Percentiles rank a stretch among this genome's conserved stretches.
Conservation (phyloP, 495 filamentous ascomycete genomes). For the Tuber borchii region DNA sequence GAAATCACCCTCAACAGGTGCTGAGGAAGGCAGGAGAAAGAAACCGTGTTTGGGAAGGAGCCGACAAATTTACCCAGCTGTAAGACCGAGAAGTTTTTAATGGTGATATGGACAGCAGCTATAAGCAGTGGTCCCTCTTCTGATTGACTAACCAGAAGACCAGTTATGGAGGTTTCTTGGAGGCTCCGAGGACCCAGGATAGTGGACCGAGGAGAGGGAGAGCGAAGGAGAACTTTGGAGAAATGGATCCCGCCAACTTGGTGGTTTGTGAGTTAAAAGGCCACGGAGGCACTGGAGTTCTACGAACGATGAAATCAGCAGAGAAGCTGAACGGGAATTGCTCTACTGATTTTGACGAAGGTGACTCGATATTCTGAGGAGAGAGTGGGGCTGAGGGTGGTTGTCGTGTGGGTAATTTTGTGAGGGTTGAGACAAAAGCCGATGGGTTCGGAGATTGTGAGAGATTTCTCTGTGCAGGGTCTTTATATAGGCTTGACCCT, state of each 20-base stretch:
- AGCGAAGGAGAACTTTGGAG: slow-evolving; percentile 68
- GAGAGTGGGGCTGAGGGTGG: background rate
- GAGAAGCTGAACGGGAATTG: slow-evolving; percentile 13
- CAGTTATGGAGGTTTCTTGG: slow-evolving; percentile 97
- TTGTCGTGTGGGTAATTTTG: slow-evolving; percentile 2
- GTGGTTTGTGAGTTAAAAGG: slow-evolving; percentile 48
- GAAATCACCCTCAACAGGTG: slow-evolving; percentile 45
- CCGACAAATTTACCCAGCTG: slow-evolving; percentile 23
- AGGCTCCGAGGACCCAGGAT: slow-evolving; percentile 88
- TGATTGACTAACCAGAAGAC: slow-evolving; percentile 43
- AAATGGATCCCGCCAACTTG: slow-evolving; percentile 96
- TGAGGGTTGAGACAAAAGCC: background rate
- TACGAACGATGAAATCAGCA: slow-evolving; percentile 11
- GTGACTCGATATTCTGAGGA: background rate
- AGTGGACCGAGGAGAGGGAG: slow-evolving; percentile 90
- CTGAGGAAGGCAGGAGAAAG: slow-evolving; percentile 34
- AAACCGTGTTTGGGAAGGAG: slow-evolving; percentile 18
- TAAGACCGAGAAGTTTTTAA: slow-evolving; percentile 16
- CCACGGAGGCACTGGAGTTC: slow-evolving; percentile 38
- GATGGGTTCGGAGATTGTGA: slow-evolving; percentile 13
- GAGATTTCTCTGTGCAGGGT: slow-evolving; percentile 11
- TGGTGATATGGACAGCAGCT: slow-evolving; percentile 13
- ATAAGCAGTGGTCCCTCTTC: slow-evolving; percentile 12
- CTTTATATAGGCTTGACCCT: slow-evolving; percentile 19
- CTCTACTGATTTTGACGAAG: slow-evolving; percentile 5